Conservation (phyloP, 23 red algal species). For the Gracilaria caudata region DNA sequence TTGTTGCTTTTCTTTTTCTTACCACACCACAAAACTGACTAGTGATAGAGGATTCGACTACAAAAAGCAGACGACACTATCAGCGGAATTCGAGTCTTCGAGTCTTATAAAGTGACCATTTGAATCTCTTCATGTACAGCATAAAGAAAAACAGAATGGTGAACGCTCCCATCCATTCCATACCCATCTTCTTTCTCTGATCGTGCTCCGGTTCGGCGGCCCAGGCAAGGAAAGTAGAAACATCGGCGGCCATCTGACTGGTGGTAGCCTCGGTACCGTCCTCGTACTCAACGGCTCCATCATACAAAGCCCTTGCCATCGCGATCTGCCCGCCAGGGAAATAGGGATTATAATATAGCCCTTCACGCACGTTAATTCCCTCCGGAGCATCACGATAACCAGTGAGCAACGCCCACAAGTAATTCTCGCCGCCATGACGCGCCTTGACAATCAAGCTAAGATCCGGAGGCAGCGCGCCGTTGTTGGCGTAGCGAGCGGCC, state of each 20-base stretch:
- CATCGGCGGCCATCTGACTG: constrained; percentile 99
- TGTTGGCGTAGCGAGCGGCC: constrained; percentile 98
- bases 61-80: neutral
- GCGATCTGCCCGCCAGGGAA: constrained; percentile 96
- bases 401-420: constrained; percentile 95
- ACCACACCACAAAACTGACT: constrained; percentile 36
- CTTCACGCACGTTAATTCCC: constrained; percentile 87
- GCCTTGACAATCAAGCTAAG: constrained; percentile 96
- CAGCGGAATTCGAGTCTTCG: constrained; percentile 90
- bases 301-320: constrained; percentile 93
- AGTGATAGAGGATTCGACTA: neutral
- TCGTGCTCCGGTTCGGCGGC: constrained; percentile 98
- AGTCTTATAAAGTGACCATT: constrained; percentile 90
- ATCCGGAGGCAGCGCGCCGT: constrained; percentile 97
- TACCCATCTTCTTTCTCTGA: constrained; percentile 91
- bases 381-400: constrained; percentile 97
- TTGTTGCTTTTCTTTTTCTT: constrained; percentile 6
- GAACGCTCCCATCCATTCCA: constrained; percentile 84
- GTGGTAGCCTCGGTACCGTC: constrained; percentile 96
- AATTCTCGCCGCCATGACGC: constrained; percentile 90
- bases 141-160: constrained; percentile 73
- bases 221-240: constrained; percentile 95
- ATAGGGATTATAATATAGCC: constrained; percentile 97
- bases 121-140: constrained; percentile 90
- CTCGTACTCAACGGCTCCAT: constrained; percentile 98